Conservation (phyloP, 768 basidiomycete species). For the Pleurotus citrinopileatus region DNA sequence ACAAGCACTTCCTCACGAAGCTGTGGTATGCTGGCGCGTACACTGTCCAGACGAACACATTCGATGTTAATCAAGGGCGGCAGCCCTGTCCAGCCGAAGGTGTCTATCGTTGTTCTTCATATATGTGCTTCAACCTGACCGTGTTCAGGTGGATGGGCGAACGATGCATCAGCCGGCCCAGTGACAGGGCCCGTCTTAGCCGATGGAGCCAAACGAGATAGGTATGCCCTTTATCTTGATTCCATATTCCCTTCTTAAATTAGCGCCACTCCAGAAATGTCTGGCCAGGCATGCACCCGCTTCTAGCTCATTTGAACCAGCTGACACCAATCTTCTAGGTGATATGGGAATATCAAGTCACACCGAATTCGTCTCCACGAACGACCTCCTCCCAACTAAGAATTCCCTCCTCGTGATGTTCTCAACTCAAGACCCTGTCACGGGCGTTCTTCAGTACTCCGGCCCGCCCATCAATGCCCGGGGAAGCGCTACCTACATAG, state of each 20-base stretch:
- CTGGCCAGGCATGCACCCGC: constrained; percentile 20
- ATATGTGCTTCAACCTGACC: not conserved
- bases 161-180: constrained; percentile 45
- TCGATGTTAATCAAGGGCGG: constrained; percentile 33
- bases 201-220: constrained; percentile 52
- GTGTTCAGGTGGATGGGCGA: constrained; percentile 36
- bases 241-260: not conserved
- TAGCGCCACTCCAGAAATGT: constrained; percentile 28
- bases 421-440: constrained; percentile 39
- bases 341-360: constrained; percentile 42
- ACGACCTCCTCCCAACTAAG: constrained; percentile 35
- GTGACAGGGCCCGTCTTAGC: constrained; percentile 49
- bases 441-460: constrained; percentile 45
- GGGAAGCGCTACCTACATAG: constrained; percentile 44
- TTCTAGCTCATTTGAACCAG: not conserved
- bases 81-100: constrained; percentile 24
- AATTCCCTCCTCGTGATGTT: constrained; percentile 50
- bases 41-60: constrained; percentile 49
- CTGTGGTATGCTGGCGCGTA: constrained; percentile 57
- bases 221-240: constrained; percentile 22
- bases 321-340: constrained; percentile 15
- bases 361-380: constrained; percentile 31
- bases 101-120: not conserved
- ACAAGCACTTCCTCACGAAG: constrained; percentile 44
- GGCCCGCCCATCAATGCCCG: constrained; percentile 33